These are phyloP conservation scores for Karstenula rhodostoma DNA, from an alignment of 2,329 filamentous ascomycete genomes.

Conservation along the genomic window DNA sequence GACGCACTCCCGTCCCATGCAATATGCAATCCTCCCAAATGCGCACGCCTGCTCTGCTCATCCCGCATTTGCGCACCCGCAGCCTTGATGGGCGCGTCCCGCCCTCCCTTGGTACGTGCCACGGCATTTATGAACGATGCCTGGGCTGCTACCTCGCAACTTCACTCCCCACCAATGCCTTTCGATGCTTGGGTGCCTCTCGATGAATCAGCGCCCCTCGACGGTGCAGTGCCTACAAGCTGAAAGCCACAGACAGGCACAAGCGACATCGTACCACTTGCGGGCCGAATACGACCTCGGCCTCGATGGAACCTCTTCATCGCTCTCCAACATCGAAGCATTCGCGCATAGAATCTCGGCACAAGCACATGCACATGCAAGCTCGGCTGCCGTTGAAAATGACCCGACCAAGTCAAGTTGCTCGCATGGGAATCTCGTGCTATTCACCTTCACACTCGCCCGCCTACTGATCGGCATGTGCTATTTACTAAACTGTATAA, in stretches of 20 bases:
- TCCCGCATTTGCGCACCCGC: background rate
- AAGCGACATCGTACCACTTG: background rate
- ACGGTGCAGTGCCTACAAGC: background rate
- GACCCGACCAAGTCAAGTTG: background rate
- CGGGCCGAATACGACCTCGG: background rate
- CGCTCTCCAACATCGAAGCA: background rate
- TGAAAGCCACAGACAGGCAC: background rate
- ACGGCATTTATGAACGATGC: background rate
- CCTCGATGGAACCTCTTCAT: background rate
- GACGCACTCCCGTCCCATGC: background rate
- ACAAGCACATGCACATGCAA: background rate
- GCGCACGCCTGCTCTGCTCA: background rate
- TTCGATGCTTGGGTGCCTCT: no score
- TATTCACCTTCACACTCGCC: background rate
- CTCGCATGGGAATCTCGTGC: background rate
- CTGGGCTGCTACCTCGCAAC: background rate
- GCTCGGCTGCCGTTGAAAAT: background rate
- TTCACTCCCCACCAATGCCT: background rate
- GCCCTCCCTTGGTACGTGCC: background rate
- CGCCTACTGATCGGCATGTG: background rate
- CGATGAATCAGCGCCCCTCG: background rate
- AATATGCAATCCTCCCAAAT: background rate
- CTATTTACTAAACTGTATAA: background rate
- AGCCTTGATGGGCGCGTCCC: background rate
- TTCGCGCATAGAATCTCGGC: background rate